Percentiles rank a stretch among this genome's conserved stretches.
phyloP scores from a whole-genome alignment of 2,329 filamentous ascomycete species.

The Diaporthe caulivora region DNA sequence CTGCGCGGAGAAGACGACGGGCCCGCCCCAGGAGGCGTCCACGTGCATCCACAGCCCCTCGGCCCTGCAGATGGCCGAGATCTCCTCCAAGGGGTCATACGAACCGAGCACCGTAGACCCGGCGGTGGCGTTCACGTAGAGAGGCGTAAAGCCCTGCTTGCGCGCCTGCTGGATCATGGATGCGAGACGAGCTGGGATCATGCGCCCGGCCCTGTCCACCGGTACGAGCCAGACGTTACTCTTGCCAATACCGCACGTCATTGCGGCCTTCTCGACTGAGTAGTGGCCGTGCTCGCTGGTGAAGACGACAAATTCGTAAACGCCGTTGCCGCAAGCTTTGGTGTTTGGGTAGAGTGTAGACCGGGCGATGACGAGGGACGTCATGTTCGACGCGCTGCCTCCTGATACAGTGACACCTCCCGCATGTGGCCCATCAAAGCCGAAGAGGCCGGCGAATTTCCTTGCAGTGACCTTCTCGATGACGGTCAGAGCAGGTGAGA shows the following conservation, averaged over 20 bases:
- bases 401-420: constrained; percentile 84
- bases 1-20: constrained; percentile 79
- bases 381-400: constrained; percentile 86
- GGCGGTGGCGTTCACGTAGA: constrained; percentile 96
- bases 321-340: constrained; percentile 78
- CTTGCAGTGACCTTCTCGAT: constrained; percentile 87
- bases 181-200: constrained; percentile 76
- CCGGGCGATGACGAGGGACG: constrained; percentile 86
- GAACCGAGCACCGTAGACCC: constrained; percentile 94
- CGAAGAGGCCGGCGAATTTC: constrained; percentile 81
- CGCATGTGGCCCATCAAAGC: constrained; percentile 77
- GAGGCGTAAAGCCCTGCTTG: constrained; percentile 79
- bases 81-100: constrained; percentile 82
- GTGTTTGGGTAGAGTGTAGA: constrained; percentile 86
- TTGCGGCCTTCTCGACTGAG: constrained; percentile 93
- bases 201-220: constrained; percentile 78
- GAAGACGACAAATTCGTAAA: constrained; percentile 81
- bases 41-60: constrained; percentile 91
- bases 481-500: constrained; percentile 87
- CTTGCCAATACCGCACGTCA: constrained; percentile 86
- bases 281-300: constrained; percentile 94
- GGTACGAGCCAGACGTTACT: constrained; percentile 79
- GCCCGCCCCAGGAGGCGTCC: constrained; percentile 91
- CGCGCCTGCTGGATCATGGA: constrained; percentile 72
- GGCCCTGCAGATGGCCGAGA: constrained; percentile 77